phyloP scores from a whole-genome alignment of 345 rosid species.

The Hibiscus trionum region DNA sequence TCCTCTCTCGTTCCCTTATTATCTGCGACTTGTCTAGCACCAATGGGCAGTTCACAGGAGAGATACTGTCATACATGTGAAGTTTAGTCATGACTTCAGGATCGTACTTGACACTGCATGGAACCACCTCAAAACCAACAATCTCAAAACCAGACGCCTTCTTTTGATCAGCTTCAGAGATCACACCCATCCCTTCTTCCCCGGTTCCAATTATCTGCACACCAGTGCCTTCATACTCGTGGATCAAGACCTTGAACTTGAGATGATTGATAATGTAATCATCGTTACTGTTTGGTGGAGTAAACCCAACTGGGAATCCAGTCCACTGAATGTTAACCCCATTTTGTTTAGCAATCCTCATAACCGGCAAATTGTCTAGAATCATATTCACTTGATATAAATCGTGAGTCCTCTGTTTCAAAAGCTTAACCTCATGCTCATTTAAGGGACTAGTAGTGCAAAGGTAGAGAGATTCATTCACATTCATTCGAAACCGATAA shows the following conservation, averaged over 20 bases:
- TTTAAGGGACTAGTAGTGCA: constrained; percentile 53
- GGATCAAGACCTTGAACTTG: constrained; percentile 63
- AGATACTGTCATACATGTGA: constrained; percentile 47
- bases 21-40: constrained; percentile 77
- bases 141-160: constrained; percentile 64
- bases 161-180: constrained; percentile 64
- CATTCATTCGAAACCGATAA: constrained; percentile 60
- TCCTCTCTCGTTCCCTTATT: constrained; percentile 60
- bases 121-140: constrained; percentile 75
- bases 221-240: constrained; percentile 64
- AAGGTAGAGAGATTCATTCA: constrained; percentile 57
- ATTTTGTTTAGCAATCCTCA: constrained; percentile 63
- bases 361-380: constrained; percentile 71
- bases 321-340: constrained; percentile 75
- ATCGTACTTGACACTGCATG: constrained; percentile 65
- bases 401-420: constrained; percentile 79
- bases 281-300: constrained; percentile 57
- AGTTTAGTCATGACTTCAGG: constrained; percentile 52
- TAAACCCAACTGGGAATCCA: constrained; percentile 69
- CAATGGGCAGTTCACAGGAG: constrained; percentile 52
- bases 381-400: constrained; percentile 84
- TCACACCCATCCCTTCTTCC: constrained; percentile 74
- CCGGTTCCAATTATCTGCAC: constrained; percentile 79
- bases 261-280: constrained; percentile 77
- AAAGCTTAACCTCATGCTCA: constrained; percentile 72